These are phyloP conservation scores for Umbilicus rupestris DNA, from an alignment of 164 flowering plant species.

Conservation along the genomic window DNA sequence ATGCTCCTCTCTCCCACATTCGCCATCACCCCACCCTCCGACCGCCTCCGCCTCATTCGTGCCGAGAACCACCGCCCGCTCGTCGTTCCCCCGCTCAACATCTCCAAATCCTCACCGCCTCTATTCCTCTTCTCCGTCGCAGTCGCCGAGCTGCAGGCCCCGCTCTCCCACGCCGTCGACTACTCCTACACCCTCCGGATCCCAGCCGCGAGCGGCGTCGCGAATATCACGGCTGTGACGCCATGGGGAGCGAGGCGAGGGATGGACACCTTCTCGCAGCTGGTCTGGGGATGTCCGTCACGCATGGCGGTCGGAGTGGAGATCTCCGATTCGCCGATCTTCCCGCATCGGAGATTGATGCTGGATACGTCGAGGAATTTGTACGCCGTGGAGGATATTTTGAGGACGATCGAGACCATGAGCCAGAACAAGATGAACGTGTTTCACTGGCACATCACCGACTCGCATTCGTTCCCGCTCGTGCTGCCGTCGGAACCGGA, in stretches of 20 bases:
- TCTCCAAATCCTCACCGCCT: conserved; percentile 19
- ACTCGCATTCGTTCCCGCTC: conserved; percentile 82
- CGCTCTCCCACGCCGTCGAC: conserved; percentile 47
- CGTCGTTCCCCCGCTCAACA: conserved; percentile 21
- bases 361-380: conserved; percentile 76
- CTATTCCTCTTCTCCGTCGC: conserved; percentile 23
- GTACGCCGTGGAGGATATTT: conserved; percentile 46
- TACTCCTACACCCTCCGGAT: conserved; percentile 52
- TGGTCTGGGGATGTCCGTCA: conserved; percentile 45
- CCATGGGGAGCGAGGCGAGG: conserved; percentile 91
- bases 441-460: conserved; percentile 94
- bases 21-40: conserved; percentile 33
- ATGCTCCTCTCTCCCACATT: conserved; percentile 34
- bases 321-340: conserved; percentile 55
- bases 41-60: conserved; percentile 31
- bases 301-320: conserved; percentile 37
- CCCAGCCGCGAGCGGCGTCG: conserved; percentile 25
- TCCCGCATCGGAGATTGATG: conserved; percentile 57
- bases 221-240: conserved; percentile 43
- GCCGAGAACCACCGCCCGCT: conserved; percentile 42
- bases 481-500: conserved; percentile 75
- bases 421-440: conserved; percentile 71
- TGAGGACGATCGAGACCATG: conserved; percentile 68
- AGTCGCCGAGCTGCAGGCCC: conserved; percentile 27
- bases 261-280: conserved; percentile 80